Evolutionary conservation across 441 rosid species (phyloP).

Genomic region (Biscutella laevigata): DNA sequence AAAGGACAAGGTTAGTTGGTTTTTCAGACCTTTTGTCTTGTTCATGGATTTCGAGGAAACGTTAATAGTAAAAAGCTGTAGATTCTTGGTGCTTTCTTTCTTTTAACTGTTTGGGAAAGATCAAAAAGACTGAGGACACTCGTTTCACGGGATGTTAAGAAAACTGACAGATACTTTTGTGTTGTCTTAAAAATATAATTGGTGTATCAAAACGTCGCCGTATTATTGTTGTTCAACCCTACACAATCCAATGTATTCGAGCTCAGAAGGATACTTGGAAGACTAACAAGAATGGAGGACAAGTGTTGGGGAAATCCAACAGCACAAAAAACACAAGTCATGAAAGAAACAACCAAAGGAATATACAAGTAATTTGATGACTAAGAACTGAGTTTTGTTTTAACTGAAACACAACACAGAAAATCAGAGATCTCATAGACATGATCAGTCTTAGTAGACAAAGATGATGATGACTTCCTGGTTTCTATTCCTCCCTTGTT

Average conservation of each 20-base stretch:
- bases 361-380: conserved; percentile 17
- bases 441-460: neutral
- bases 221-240: neutral
- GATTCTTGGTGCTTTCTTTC: too few species aligned
- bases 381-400: conserved; percentile 10
- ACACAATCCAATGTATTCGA: neutral
- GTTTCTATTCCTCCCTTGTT: conserved; percentile 52
- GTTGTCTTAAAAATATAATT: too few species aligned
- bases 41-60: too few species aligned
- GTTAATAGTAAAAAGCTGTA: too few species aligned
- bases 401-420: conserved; percentile 9
- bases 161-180: too few species aligned
- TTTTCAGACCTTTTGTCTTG: too few species aligned
- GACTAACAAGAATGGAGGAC: conserved; percentile 1
- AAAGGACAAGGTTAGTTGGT: too few species aligned
- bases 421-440: conserved; percentile 1
- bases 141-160: too few species aligned
- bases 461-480: neutral
- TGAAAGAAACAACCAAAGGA: neutral
- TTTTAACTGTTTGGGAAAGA: too few species aligned
- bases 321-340: neutral
- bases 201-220: neutral
- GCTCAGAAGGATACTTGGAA: neutral
- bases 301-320: conserved; percentile 1
- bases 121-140: too few species aligned